Base-by-base conservation (phyloP, 768 basidiomycete genomes). In the Omphalotus guepiniiformis region DNA sequence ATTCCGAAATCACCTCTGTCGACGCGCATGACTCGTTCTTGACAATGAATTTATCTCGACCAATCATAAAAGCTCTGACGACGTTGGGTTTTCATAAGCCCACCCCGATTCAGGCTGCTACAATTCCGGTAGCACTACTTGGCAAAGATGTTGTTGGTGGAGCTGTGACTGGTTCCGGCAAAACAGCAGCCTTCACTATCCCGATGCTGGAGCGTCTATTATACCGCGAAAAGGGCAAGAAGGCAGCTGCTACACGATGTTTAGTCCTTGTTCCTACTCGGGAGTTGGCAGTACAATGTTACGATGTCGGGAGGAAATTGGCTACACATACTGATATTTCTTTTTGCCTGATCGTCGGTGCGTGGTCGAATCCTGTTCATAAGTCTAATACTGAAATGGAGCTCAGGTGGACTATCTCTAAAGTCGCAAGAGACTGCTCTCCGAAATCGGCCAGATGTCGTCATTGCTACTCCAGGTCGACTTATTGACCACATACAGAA, bases 401-500 rank as follows among this genome's bases (percentile, higher is more conserved):
- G 50, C 44, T 15, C 53, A 93, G 91, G 92, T 74, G 96, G 96
- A 18, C 72, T 99, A 18, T 96, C 94, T 3, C 63, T 97, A 18
- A 95, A 96, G 63, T 79, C 89, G 8, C 96, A 99, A 66, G 95
- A 97, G 65, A 76, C 75, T 15, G 77, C 82, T 36, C 72, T 99
- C 43, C 85, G 93, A 47, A 79, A 84, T 32, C 79, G 92, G 2
- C 96, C 96, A 39, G 96, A 99, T 62, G 75, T 98, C 40, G 76
- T 98, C 44, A 92, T 99, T 57, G 96, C 94, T 18, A 98, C 96
- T 1, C 96, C 96, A 3, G 96, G 96, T 56, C 90, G 96, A 57
- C 75, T 99, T 25, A 98, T 99, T 59, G 96, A 99, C 66, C 96
- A 98, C 63, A 80, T 98, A 41, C 91, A 85, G 59, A 98, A 98